Percentiles rank a stretch among this genome's conserved stretches.
Conservation (phyloP, 352 stramenopile genomes). For the Globisporangium spiculum region DNA sequence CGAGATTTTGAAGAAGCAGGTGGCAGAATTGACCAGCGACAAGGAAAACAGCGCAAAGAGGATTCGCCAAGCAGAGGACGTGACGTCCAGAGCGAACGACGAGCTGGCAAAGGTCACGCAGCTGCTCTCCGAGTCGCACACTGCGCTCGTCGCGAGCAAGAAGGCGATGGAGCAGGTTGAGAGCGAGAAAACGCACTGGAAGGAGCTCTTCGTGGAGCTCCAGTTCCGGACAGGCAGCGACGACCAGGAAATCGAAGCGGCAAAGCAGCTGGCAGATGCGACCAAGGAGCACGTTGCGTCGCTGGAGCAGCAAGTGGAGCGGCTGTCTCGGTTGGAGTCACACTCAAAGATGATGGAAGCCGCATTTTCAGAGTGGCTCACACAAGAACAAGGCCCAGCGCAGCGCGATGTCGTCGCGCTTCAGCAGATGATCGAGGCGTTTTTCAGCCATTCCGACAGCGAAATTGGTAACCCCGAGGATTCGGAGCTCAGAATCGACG, state of each 20-base stretch:
- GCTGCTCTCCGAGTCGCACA: constrained; percentile 48
- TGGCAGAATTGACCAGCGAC: constrained; percentile 33
- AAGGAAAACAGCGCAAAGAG: constrained; percentile 28
- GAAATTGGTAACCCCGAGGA: not conserved
- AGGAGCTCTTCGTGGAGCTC: constrained; percentile 39
- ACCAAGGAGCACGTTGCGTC: constrained; percentile 23
- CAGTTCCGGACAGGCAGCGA: constrained; percentile 35
- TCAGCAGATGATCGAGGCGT: constrained; percentile 22
- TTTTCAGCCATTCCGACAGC: constrained; percentile 10
- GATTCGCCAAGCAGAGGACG: constrained; percentile 32
- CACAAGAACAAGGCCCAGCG: not conserved
- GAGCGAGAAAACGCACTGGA: constrained; percentile 34
- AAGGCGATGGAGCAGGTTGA: constrained; percentile 28
- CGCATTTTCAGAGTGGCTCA: constrained; percentile 10
- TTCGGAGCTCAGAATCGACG: not conserved
- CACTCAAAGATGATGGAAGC: not conserved
- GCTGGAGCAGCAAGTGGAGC: constrained; percentile 26
- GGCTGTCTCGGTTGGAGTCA: constrained; percentile 5
- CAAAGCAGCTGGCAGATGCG: constrained; percentile 29
- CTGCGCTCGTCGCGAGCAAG: constrained; percentile 34
- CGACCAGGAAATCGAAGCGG: constrained; percentile 32
- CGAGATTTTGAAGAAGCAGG: constrained; percentile 36
- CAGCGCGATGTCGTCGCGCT: constrained; percentile 5
- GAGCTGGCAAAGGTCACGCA: constrained; percentile 44
- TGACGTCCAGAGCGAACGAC: constrained; percentile 24